phyloP scores from a whole-genome alignment of 108 stramenopile genomes.

The Nannochloropsis oceanica region DNA sequence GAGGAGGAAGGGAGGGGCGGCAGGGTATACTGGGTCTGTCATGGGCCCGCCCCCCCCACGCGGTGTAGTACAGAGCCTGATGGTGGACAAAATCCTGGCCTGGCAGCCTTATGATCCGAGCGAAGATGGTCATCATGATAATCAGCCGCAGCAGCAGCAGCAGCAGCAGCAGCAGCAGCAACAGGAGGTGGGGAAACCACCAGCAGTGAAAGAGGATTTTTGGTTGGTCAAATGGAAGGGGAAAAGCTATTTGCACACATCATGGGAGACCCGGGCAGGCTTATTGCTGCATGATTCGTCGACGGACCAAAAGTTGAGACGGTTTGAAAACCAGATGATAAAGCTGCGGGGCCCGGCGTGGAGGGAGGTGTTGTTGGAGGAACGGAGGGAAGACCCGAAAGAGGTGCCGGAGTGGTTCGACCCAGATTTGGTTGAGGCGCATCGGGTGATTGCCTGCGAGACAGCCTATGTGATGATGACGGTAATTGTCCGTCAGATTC shows the following conservation, averaged over 20 bases:
- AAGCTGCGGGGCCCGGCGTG: neutral
- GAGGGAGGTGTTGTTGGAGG: neutral
- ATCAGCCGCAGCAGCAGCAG: neutral
- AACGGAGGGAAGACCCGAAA: neutral
- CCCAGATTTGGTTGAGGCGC: slow-evolving; percentile 19
- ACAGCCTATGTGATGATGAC: neutral
- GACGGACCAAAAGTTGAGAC: neutral
- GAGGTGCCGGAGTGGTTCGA: neutral
- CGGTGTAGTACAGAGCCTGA: neutral
- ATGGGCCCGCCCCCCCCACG: neutral
- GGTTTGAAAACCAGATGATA: neutral
- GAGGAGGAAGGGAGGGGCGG: neutral
- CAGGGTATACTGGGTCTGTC: neutral
- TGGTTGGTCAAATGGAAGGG: slow-evolving; percentile 32
- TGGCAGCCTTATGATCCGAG: neutral
- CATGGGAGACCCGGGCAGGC: slow-evolving; percentile 29
- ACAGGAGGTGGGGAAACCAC: too few species aligned
- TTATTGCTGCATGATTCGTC: neutral
- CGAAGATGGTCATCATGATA: neutral
- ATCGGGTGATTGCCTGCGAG: slow-evolving; percentile 27
- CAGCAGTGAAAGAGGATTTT: neutral
- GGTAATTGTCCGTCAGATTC: slow-evolving; percentile 2
- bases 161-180: too few species aligned
- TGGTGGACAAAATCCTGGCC: neutral
- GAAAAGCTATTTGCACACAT: slow-evolving; percentile 34